phyloP scores from a whole-genome alignment of 805 yeast species.

The Ogataea pignaliae region DNA sequence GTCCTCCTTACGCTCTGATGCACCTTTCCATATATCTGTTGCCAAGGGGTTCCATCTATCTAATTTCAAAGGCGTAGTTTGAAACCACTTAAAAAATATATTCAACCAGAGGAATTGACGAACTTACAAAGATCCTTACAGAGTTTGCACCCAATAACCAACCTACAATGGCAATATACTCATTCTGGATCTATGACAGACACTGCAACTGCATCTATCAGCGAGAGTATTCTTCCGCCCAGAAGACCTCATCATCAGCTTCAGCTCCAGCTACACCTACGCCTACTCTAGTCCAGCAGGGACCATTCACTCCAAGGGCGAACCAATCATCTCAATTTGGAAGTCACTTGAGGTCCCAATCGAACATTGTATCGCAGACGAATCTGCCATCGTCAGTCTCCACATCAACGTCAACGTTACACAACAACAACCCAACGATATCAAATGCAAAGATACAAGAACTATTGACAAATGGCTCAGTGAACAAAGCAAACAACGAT shows the following conservation, averaged over 20 bases:
- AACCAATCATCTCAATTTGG: too few species aligned
- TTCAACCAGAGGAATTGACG: too few species aligned
- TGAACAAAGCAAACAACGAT: conserved; percentile 54
- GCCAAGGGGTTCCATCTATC: too few species aligned
- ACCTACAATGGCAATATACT: conserved; percentile 58
- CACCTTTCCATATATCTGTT: too few species aligned
- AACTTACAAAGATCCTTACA: too few species aligned
- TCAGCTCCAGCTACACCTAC: conserved; percentile 2
- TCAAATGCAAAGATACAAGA: conserved; percentile 7
- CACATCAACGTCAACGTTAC: neutral
- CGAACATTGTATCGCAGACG: neutral
- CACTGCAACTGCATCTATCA: conserved; percentile 87
- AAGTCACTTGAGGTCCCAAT: too few species aligned
- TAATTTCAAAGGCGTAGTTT: too few species aligned
- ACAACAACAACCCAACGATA: neutral
- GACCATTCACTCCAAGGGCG: too few species aligned
- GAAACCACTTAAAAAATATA: too few species aligned
- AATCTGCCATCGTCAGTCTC: conserved; percentile 3
- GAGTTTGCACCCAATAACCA: neutral
- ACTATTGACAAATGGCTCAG: conserved; percentile 29
- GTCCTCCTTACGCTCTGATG: too few species aligned
- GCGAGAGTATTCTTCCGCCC: conserved; percentile 50
- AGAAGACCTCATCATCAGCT: conserved; percentile 1
- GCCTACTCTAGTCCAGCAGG: neutral
- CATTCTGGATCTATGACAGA: conserved; percentile 87